These are phyloP conservation scores for Anisogramma anomala DNA, from an alignment of 2,329 filamentous ascomycete genomes.

Conservation along the genomic window DNA sequence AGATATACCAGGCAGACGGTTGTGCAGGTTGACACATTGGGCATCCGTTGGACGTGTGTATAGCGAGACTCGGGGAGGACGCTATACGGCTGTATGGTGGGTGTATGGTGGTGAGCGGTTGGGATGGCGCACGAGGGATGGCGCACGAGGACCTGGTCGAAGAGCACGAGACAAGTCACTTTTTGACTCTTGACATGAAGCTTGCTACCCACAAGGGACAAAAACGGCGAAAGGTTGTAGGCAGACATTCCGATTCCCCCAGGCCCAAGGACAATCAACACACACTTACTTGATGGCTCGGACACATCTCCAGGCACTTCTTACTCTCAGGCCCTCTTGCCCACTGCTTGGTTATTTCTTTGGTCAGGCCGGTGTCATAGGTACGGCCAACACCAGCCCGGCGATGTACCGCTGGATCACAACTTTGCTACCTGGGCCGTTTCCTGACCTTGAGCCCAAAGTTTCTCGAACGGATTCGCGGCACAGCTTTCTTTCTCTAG, in stretches of 20 bases:
- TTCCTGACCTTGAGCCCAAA: neutral
- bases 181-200: neutral
- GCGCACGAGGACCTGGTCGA: neutral
- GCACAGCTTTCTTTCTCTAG: neutral
- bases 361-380: neutral
- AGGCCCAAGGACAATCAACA: slow-evolving; percentile 7
- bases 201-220: neutral
- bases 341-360: too few relatives aligned
- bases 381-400: slow-evolving; percentile 3
- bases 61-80: too few relatives aligned
- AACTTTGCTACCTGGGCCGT: neutral
- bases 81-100: too few relatives aligned
- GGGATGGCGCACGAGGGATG: neutral
- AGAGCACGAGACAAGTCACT: neutral
- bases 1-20: neutral
- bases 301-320: too few relatives aligned
- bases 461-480: neutral
- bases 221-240: slow-evolving; percentile 1
- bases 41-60: too few relatives aligned
- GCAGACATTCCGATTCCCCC: slow-evolving; percentile 12
- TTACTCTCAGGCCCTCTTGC: too few relatives aligned
- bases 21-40: too few relatives aligned
- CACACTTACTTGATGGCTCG: too few relatives aligned
- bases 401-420: slow-evolving; percentile 7
- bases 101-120: neutral